A percentile compares a stretch with the other conserved stretches of the same genome.
Conservation (phyloP, 75 land plant species). For the Pseudotsuga menziesii region DNA sequence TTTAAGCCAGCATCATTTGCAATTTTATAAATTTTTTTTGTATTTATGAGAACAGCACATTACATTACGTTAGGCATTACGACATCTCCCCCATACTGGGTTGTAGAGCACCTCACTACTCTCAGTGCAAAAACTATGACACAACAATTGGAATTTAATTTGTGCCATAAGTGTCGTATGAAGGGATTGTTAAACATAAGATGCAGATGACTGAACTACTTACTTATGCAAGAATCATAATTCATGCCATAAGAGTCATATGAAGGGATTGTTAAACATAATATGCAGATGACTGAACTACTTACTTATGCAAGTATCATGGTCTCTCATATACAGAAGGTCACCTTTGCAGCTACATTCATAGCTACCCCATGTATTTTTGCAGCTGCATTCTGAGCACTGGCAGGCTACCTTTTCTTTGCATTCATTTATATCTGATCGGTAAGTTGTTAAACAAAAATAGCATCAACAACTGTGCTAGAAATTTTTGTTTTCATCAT, state of each 20-base stretch:
- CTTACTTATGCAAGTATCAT: conserved; percentile 89
- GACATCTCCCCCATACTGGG: too few species aligned
- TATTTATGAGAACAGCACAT: too few species aligned
- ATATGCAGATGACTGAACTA: neutral
- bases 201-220: too few species aligned
- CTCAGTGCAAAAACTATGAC: too few species aligned
- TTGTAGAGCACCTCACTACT: too few species aligned
- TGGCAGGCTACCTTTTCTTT: conserved; percentile 71
- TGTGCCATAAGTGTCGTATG: neutral
- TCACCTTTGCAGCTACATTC: conserved; percentile 79
- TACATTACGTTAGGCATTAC: too few species aligned
- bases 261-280: too few species aligned
- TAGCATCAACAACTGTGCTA: neutral
- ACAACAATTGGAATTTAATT: neutral
- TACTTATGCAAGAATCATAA: too few species aligned
- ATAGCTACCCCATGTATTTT: conserved; percentile 95
- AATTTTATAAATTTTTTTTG: too few species aligned
- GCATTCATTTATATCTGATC: conserved; percentile 88
- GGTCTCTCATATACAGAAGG: conserved; percentile 76
- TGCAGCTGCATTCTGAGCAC: conserved; percentile 90
- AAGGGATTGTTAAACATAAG: neutral
- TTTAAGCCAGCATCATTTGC: too few species aligned
- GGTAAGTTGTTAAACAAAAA: neutral
- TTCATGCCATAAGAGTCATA: too few species aligned
- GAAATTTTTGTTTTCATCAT: neutral